Percentiles rank a stretch among this genome's conserved stretches.
These are phyloP conservation scores for Brassica balearica DNA, from an alignment of 441 rosid genomes.

Conservation along the genomic window DNA sequence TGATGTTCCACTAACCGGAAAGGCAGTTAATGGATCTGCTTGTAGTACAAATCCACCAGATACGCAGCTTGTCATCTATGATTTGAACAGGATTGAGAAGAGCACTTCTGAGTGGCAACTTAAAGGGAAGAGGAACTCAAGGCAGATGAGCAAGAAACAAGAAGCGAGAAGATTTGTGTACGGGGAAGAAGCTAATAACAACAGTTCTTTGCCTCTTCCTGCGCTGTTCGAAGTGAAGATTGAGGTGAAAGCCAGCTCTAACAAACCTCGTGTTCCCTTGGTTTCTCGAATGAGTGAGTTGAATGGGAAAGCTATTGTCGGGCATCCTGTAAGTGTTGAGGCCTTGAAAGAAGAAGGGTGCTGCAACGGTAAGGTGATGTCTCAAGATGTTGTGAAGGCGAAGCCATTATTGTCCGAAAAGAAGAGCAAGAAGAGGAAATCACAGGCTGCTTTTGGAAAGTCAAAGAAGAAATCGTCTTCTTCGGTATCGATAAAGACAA, in stretches of 20 bases:
- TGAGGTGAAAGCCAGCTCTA: conserved; percentile 78
- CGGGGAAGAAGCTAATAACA: conserved; percentile 48
- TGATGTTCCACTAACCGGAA: conserved; percentile 84
- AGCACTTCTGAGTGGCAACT: conserved; percentile 87
- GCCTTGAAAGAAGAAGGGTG: conserved; percentile 51
- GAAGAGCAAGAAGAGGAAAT: conserved; percentile 46
- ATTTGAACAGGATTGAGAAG: conserved; percentile 53
- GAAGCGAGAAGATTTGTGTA: conserved; percentile 55
- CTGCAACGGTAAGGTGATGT: conserved; percentile 41
- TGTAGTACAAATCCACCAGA: conserved; percentile 57
- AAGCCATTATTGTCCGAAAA: conserved; percentile 44
- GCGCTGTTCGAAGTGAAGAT: conserved; percentile 71
- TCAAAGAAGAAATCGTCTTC: conserved; percentile 57
- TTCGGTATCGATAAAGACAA: conserved; percentile 61
- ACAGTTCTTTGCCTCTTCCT: conserved; percentile 41
- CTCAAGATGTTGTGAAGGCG: conserved; percentile 37
- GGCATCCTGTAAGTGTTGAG: conserved; percentile 82
- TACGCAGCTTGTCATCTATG: conserved; percentile 24
- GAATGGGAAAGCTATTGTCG: conserved; percentile 86
- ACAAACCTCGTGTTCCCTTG: conserved; percentile 79
- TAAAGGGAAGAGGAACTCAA: conserved; percentile 94
- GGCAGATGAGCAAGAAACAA: conserved; percentile 70
- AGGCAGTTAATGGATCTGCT: conserved; percentile 63
- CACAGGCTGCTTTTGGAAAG: conserved; percentile 46
- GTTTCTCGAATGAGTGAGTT: conserved; percentile 89